Base-by-base conservation (phyloP, 192 early-diverging fungal genomes). In the Diversispora epigaea region DNA sequence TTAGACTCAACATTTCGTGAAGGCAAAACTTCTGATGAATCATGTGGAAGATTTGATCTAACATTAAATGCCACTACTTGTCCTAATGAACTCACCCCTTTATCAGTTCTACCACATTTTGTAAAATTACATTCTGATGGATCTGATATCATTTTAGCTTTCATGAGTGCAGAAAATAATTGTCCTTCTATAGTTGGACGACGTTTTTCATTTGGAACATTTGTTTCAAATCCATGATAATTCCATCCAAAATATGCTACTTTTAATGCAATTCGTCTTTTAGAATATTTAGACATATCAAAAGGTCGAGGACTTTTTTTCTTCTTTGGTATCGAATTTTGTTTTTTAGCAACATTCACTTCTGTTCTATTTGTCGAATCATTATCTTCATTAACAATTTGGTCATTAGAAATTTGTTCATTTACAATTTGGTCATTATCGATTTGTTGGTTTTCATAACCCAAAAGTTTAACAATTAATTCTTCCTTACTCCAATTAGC, bases 221-320 rank as follows among this genome's bases (percentile, higher is more conserved):
- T 93, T 0, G 89, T 82, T 3, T 93, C 93, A 71, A 96, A 89
- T 45, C 95, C 95, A 77, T 89, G 84, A 84, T 96, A 98, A 39
- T 89, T 83, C 92, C 92, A 94, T 4, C 96, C 96, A 78, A 97
- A 86, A 80, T 98, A 98, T 22, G 94, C 91, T 52, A 98, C 84
- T 77, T 91, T 91, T 70, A 98, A 85, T 6, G 95, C 95, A 17
- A 98, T 87, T 55, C 87, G 88, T 44, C 93, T 89, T 67, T 90
- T 83, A 40, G 91, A 80, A 70, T 96, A 91, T 68, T 86, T 86
- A 32, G 82, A 75, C 85, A 95, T 93, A 75, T 96, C 92, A 76
- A 98, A 95, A 1, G 78, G 83, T 52, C 84, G 80, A 46, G 11
- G 22, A 44, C 17, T 19, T 58, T 25, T 44, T 58, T 55, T 72